phyloP scores from a whole-genome alignment of 345 rosid species.

The Ailanthus altissimus region DNA sequence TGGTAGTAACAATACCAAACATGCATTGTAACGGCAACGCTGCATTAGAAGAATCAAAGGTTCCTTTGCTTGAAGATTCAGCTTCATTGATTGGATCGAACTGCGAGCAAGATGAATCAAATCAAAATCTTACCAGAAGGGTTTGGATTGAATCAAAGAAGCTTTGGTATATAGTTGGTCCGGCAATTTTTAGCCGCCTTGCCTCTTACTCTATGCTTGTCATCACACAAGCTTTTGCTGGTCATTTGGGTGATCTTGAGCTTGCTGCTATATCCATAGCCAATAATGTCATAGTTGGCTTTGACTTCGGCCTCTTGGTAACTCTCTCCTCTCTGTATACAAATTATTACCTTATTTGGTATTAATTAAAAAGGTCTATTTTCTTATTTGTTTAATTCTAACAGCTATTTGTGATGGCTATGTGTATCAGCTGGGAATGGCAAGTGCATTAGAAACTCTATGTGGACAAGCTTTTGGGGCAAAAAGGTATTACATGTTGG shows the following conservation, averaged over 20 bases:
- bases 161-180: constrained; percentile 88
- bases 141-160: constrained; percentile 77
- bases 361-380: background rate
- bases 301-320: constrained; percentile 87
- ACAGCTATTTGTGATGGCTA: background rate
- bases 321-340: constrained; percentile 3
- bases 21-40: constrained; percentile 25
- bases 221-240: constrained; percentile 94
- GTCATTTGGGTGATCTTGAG: constrained; percentile 88
- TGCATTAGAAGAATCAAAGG: constrained; percentile 34
- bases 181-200: constrained; percentile 75
- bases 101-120: constrained; percentile 3
- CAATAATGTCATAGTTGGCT: constrained; percentile 66
- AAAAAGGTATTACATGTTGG: constrained; percentile 63
- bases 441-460: constrained; percentile 63
- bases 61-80: constrained; percentile 32
- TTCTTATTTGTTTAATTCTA: background rate
- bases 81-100: background rate
- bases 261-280: constrained; percentile 89
- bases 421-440: constrained; percentile 61
- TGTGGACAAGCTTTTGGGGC: constrained; percentile 80
- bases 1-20: background rate
- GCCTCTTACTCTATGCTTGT: constrained; percentile 78
- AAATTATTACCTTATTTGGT: background rate
- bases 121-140: constrained; percentile 28